Base-by-base conservation (phyloP, 768 basidiomycete genomes). In the Hygrophorus pudorinus region DNA sequence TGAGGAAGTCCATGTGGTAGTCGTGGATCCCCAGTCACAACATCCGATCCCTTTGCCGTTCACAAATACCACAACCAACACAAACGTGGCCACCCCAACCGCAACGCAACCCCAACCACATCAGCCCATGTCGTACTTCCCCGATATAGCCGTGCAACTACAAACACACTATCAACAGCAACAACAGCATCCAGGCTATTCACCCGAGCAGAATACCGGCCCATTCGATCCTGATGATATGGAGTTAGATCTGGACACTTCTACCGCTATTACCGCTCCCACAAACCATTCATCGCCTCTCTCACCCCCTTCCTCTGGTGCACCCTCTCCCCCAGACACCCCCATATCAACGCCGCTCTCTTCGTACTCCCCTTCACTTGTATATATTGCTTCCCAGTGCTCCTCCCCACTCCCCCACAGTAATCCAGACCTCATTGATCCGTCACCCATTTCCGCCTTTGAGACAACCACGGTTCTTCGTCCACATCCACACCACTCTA, bases 1-100 rank as follows among this genome's bases (percentile, higher is more conserved):
- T 51, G 91, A 94, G 56, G 84, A 90, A 48, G 79, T 80, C 38
- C 91, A 94, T 59, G 85, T 93, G 58, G 73, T 86, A 56, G 78
- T 89, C 47, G 59, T 82, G 34, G 70, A 74, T 56, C 68, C 67
- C 30, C 53, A 55, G 3, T 56, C 58, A 3, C 57, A 60, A 43
- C 54, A 59, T 11, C 62, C 60, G 20, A 68, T 73, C 49, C 63
- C 68, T n/a, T 64, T 59, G 28, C 13, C 65, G 56, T 11, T 51
- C 65, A 72, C 17, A 61, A 60, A 45, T 36, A 61, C 41, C 55
- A 64, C 57, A 46, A 55, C 31, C 48, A 61, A 2, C 37, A 32
- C 38, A 27, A 29, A 48, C 34, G 60, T 42, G 54, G 64, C 57
- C 45, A 53, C 31, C 46, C 59, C n/a, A 59, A 65, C 42, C 38